Conservation (phyloP, 2,329 filamentous ascomycete genomes). For the Aspergillaceae sp. region DNA sequence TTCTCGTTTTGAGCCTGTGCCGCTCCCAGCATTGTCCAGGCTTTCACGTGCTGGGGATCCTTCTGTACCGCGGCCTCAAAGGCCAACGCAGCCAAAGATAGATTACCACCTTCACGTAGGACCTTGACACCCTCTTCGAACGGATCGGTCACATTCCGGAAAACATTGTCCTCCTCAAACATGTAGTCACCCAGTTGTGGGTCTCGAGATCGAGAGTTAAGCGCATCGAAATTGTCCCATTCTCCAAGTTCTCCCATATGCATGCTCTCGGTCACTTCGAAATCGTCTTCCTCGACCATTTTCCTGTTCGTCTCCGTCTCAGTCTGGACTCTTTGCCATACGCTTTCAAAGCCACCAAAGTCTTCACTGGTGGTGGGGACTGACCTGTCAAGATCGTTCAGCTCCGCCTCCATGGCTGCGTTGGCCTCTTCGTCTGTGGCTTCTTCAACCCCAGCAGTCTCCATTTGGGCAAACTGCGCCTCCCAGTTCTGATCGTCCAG, state of each 20-base stretch:
- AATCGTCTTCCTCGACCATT: constrained; percentile 56
- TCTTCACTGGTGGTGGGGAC: constrained; percentile 57
- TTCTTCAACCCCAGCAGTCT: constrained; percentile 47
- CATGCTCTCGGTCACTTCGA: constrained; percentile 38
- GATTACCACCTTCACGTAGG: constrained; percentile 85
- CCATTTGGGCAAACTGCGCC: constrained; percentile 86
- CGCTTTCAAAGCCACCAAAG: constrained; percentile 80
- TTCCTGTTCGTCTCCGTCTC: constrained; percentile 41
- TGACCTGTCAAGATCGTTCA: constrained; percentile 83
- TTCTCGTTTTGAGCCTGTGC: constrained; percentile 98
- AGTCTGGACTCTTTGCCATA: constrained; percentile 46
- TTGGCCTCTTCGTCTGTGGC: constrained; percentile 55
- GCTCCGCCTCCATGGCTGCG: constrained; percentile 70
- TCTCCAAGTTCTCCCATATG: constrained; percentile 67
- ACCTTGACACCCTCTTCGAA: constrained; percentile 92
- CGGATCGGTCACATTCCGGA: constrained; percentile 69
- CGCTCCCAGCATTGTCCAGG: constrained; percentile 85
- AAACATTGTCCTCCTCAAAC: constrained; percentile 91
- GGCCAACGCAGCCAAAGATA: constrained; percentile 84
- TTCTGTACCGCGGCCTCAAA: constrained; percentile 95
- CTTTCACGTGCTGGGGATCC: constrained; percentile 76
- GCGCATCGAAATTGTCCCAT: constrained; percentile 66
- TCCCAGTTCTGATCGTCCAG: constrained; percentile 93
- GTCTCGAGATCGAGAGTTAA: constrained; percentile 62
- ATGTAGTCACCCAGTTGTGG: constrained; percentile 81